phyloP scores from a whole-genome alignment of 164 flowering plant species.

The Cinnamomum micranthum region DNA sequence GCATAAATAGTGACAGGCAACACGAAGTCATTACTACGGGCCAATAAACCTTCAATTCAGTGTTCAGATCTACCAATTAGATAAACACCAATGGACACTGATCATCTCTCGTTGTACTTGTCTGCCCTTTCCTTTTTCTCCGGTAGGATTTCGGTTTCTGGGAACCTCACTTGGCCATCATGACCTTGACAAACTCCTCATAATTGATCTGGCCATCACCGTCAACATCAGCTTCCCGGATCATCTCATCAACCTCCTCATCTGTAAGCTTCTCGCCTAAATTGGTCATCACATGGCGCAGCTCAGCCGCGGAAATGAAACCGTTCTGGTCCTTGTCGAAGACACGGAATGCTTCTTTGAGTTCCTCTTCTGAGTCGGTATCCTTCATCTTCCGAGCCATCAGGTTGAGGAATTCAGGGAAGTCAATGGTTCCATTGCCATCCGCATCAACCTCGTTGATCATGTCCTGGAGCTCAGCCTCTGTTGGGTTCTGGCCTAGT shows the following conservation, averaged over 20 bases:
- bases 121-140: not conserved
- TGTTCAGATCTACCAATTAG: not conserved
- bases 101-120: not conserved
- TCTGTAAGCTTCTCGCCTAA: conserved; percentile 80
- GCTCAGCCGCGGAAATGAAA: conserved; percentile 80
- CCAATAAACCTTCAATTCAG: not conserved
- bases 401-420: conserved; percentile 74
- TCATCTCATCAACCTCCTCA: conserved; percentile 82
- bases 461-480: conserved; percentile 86
- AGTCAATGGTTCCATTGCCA: conserved; percentile 80
- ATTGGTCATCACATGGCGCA: conserved; percentile 79
- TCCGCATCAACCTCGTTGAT: conserved; percentile 84
- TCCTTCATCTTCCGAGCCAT: conserved; percentile 87
- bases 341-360: conserved; percentile 75
- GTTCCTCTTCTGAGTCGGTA: conserved; percentile 82
- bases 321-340: conserved; percentile 86
- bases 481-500: conserved; percentile 75
- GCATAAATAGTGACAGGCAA: not conserved
- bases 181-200: conserved; percentile 75
- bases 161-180: conserved; percentile 62
- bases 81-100: not conserved
- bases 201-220: conserved; percentile 83
- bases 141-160: too few relatives aligned
- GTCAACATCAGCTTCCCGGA: conserved; percentile 81
- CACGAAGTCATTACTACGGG: not conserved